phyloP scores from a whole-genome alignment of 1,139 yeast species.

The Saccharomyces pastorianus region DNA sequence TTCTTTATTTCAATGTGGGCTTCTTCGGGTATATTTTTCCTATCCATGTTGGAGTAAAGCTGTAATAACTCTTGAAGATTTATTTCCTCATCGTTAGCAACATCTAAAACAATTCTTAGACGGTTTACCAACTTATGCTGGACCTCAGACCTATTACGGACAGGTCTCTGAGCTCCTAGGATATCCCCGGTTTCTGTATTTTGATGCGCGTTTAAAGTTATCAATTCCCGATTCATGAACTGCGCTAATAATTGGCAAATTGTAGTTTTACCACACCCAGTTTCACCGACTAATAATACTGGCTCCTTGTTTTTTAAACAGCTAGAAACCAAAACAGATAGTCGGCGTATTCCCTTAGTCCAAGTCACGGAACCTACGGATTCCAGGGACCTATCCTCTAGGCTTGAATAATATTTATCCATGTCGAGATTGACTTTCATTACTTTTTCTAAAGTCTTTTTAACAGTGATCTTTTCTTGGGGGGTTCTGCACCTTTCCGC shows the following conservation, averaged over 20 bases:
- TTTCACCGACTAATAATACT: constrained; percentile 86
- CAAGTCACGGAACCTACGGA: constrained; percentile 55
- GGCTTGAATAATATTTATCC: constrained; percentile 43
- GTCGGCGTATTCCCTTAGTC: constrained; percentile 86
- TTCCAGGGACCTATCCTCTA: constrained; percentile 32
- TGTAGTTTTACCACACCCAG: constrained; percentile 98
- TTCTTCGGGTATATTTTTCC: constrained; percentile 21
- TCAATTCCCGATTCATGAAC: constrained; percentile 45
- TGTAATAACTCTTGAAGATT: constrained; percentile 37
- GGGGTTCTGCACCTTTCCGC: constrained; percentile 85
- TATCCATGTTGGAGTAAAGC: constrained; percentile 32
- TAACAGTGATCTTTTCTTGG: constrained; percentile 70
- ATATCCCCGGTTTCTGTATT: constrained; percentile 97
- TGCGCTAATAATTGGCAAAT: constrained; percentile 79
- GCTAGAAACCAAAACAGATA: constrained; percentile 73
- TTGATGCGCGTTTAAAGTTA: constrained; percentile 90
- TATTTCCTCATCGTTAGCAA: constrained; percentile 3
- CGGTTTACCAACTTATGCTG: constrained; percentile 38
- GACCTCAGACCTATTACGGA: constrained; percentile 66
- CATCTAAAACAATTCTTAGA: constrained; percentile 33
- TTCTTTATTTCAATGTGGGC: constrained; percentile 25
- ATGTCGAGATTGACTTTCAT: constrained; percentile 80
- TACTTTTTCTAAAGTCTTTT: constrained; percentile 68
- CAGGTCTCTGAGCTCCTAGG: constrained; percentile 93
- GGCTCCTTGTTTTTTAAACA: constrained; percentile 84